Percentiles rank a stretch among this genome's conserved stretches.
Evolutionary conservation across 179 eudicot genomes (phyloP).

Genomic region (Amaranthus tricolor): DNA sequence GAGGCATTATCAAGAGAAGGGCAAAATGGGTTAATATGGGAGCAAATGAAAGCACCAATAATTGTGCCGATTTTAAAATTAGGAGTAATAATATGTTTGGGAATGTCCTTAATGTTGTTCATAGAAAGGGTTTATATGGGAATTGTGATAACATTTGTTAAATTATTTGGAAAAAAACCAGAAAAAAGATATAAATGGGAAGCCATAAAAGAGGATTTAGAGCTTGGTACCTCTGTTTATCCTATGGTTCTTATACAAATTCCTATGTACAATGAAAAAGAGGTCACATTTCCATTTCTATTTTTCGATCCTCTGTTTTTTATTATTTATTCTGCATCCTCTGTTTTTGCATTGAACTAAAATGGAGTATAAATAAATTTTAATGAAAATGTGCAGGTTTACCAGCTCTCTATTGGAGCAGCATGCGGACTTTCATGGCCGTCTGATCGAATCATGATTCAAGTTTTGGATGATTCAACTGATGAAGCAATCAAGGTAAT

Average conservation of each 20-base stretch:
- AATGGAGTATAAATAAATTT: neutral
- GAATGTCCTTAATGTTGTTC: constrained; percentile 69
- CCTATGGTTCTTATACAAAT: constrained; percentile 87
- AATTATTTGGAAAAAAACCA: constrained; percentile 48
- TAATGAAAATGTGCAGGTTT: constrained; percentile 41
- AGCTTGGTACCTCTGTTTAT: constrained; percentile 59
- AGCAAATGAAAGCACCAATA: constrained; percentile 48
- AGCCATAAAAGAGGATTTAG: constrained; percentile 69
- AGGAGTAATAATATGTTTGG: constrained; percentile 50
- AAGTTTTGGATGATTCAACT: constrained; percentile 88
- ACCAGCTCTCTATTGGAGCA: constrained; percentile 87
- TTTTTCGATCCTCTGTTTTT: no score
- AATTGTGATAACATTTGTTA: constrained; percentile 45
- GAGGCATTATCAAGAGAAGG: constrained; percentile 20
- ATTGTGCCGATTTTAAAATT: constrained; percentile 52
- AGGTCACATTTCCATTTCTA: constrained; percentile 32
- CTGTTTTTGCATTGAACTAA: neutral
- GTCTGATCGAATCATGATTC: constrained; percentile 76
- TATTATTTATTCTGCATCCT: neutral
- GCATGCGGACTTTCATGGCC: constrained; percentile 96
- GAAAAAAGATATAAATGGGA: constrained; percentile 70
- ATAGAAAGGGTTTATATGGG: constrained; percentile 74
- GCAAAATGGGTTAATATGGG: constrained; percentile 51
- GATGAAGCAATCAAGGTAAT: constrained; percentile 59
- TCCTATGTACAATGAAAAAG: constrained; percentile 86